phyloP scores from a whole-genome alignment of 805 yeast genomes.

The Yarrowia deformans region DNA sequence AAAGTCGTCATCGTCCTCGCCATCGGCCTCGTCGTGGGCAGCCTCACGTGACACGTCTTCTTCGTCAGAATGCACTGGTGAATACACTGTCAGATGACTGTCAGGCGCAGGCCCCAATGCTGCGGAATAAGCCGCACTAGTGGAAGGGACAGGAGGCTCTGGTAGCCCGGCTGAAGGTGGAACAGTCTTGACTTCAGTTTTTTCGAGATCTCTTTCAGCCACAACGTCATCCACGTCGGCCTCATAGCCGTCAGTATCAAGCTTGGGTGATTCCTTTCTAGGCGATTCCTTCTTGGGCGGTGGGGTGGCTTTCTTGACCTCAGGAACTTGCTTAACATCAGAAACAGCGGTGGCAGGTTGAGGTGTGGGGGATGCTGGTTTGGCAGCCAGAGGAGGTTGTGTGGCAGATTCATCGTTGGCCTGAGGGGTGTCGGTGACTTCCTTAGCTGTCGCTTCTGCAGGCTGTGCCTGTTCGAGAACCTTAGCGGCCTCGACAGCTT shows the following conservation, averaged over 20 bases:
- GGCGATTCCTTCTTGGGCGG: background rate
- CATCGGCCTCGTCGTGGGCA: constrained; percentile 25
- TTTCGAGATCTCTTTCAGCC: background rate
- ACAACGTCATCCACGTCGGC: constrained; percentile 7
- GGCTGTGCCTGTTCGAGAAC: background rate
- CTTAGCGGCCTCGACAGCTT: constrained; percentile 9
- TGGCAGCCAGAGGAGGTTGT: background rate
- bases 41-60: constrained; percentile 28
- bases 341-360: background rate
- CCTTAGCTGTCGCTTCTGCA: background rate
- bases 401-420: no score
- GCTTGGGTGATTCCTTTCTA: background rate
- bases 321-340: background rate
- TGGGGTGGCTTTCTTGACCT: background rate
- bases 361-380: background rate
- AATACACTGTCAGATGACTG: constrained; percentile 22
- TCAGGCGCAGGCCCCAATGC: constrained; percentile 4
- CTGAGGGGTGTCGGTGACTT: background rate
- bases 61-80: constrained; percentile 16
- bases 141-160: background rate
- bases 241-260: constrained; percentile 3
- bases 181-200: no score
- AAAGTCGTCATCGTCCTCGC: constrained; percentile 36
- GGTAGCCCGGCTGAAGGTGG: background rate
- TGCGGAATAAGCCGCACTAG: background rate